phyloP scores from a whole-genome alignment of 257 asterid species.

The Linaria vulgaris region DNA sequence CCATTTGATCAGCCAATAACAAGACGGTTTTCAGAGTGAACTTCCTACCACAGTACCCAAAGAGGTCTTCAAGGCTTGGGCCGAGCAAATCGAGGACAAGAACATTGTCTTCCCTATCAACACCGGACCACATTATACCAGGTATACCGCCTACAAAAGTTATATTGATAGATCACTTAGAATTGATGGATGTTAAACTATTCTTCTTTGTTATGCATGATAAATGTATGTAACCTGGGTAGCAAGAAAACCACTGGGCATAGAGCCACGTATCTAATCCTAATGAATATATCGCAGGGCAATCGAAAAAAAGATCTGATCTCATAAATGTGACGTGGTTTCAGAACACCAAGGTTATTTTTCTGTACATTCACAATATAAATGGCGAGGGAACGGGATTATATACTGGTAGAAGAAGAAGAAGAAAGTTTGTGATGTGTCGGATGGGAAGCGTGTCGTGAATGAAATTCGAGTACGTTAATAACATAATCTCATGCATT shows the following conservation, averaged over 20 bases:
- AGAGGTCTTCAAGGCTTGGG: constrained; percentile 95
- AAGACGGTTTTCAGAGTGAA: constrained; percentile 84
- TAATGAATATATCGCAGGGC: constrained; percentile 3
- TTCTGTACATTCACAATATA: no score
- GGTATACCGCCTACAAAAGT: constrained; percentile 81
- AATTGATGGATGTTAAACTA: background rate
- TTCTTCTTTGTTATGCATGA: constrained; percentile 13
- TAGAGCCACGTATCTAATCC: background rate
- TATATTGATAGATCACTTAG: constrained; percentile 2
- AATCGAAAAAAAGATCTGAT: background rate
- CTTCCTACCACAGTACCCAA: constrained; percentile 90
- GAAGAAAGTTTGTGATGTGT: no score
- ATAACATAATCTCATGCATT: no score
- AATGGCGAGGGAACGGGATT: no score
- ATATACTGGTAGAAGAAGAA: no score
- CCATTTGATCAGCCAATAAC: constrained; percentile 98
- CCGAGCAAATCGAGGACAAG: constrained; percentile 88
- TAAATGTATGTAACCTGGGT: constrained; percentile 7
- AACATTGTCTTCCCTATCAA: constrained; percentile 84
- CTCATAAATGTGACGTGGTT: no score
- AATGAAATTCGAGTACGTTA: no score
- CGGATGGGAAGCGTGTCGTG: no score
- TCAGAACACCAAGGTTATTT: no score
- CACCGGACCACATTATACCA: constrained; percentile 85
- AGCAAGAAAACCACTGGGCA: constrained; percentile 8